Evolutionary conservation across 768 basidiomycete genomes (phyloP).

Genomic region (Dioszegia crocea): DNA sequence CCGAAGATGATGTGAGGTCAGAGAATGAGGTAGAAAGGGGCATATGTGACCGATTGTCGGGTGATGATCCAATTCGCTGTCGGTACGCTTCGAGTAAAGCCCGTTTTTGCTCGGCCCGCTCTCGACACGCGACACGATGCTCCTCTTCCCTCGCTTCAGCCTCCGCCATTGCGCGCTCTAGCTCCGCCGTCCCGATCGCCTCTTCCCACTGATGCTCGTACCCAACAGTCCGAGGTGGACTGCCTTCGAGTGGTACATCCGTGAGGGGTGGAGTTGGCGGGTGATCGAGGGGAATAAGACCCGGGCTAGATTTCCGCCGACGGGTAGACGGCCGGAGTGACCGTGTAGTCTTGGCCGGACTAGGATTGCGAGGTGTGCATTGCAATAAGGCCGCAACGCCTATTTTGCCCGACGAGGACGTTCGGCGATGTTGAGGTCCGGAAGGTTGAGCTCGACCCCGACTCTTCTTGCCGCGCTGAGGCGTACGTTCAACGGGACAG

Average conservation of each 20-base stretch:
- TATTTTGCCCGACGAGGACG: conserved; percentile 31
- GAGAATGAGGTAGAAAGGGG: neutral
- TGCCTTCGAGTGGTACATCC: neutral
- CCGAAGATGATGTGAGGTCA: neutral
- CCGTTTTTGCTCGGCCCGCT: conserved; percentile 25
- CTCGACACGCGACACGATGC: conserved; percentile 18
- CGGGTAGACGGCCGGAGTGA: conserved; percentile 4
- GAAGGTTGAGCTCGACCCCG: conserved; percentile 5
- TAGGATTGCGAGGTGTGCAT: conserved; percentile 1
- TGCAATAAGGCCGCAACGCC: conserved; percentile 29
- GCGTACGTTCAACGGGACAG: conserved; percentile 22
- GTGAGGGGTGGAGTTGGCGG: conserved; percentile 6
- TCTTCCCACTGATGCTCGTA: conserved; percentile 17
- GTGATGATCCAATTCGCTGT: conserved; percentile 6
- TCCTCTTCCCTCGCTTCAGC: conserved; percentile 36
- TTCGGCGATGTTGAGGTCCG: conserved; percentile 7
- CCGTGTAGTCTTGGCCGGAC: conserved; percentile 6
- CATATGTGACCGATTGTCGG: neutral
- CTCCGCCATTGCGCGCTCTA: conserved; percentile 30
- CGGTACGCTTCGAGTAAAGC: conserved; percentile 30
- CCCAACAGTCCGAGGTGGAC: neutral
- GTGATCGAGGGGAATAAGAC: neutral
- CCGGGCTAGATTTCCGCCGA: neutral
- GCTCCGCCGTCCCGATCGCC: conserved; percentile 35
- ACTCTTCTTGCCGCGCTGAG: conserved; percentile 15